Evolutionary conservation across 2,329 filamentous ascomycete species (phyloP), one percentile per base, ranked within the genome.

Genomic region (Phyllosticta capitalensis): DNA sequence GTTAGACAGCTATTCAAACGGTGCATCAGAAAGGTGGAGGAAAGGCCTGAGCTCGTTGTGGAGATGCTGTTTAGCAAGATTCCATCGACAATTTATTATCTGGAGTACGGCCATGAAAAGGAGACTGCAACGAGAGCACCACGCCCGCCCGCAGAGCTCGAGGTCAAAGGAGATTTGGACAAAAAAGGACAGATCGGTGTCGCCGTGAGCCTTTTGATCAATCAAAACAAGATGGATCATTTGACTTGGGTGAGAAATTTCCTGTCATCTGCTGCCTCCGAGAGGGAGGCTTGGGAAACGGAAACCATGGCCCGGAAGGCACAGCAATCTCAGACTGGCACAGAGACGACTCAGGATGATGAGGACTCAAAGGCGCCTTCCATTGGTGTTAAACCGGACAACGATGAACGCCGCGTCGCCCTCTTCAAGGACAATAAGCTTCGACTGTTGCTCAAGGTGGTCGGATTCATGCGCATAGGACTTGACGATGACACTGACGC

Each of bases 41-140:
- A 96, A 65, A 83, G 91, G 51, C 91, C 91, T 0, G 89, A 92
- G 63, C 78, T 96, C 49, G 81, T 95, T 55, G 87, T 95, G 0
- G 94, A 99, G 74, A 84, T 99, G 80, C 79, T 99, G 14, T 99
- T 99, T 73, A 95, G 89, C 72, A 99, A 99, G 73, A 88, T 91
- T 60, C 86, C 85, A 56, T 82, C 83, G 52, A 96, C 90, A 0
- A 82, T 90, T 0, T 90, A 89, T 73, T 97, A 90, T 69, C 81
- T 99, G 5, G 92, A 97, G 69, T 91, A 92, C 67, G 94, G 94
- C 0, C 88, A 90, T 65, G 91, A 96, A 67, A 89, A 86, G 68
- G 90, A 92, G 64, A 83, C 86, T 0, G 71, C 86, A 22, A 81
- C 81, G 20, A 78, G 80, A n/a, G 81, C 84, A 51, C 82, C 85